Conservation (phyloP, 192 early-diverging fungal genomes). For the Coemansia sp. region DNA sequence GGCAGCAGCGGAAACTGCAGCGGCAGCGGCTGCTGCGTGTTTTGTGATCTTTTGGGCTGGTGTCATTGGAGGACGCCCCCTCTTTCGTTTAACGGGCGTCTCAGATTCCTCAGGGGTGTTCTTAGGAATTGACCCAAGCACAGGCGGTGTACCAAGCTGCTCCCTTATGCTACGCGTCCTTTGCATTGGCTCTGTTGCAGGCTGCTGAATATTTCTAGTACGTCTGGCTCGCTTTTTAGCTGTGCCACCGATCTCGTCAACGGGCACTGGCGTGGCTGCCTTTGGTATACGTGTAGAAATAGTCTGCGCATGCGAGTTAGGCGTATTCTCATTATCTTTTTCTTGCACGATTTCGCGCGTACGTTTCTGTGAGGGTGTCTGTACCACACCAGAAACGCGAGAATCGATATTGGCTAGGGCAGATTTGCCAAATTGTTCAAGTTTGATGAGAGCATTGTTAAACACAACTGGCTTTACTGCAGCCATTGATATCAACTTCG, state of each 20-base stretch:
- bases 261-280: background rate
- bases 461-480: constrained; percentile 21
- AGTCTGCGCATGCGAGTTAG: constrained; percentile 3
- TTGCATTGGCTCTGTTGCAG: background rate
- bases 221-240: constrained; percentile 10
- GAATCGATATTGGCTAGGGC: constrained; percentile 18
- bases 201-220: background rate
- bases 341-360: constrained; percentile 1
- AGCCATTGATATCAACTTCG: constrained; percentile 26
- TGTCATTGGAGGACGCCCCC: constrained; percentile 14
- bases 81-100: constrained; percentile 9
- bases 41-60: constrained; percentile 6
- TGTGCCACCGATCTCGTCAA: constrained; percentile 14
- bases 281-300: background rate
- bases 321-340: background rate
- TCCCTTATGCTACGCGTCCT: background rate
- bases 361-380: constrained; percentile 30
- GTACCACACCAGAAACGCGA: constrained; percentile 3
- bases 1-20: background rate
- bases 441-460: constrained; percentile 22
- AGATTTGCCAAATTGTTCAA: constrained; percentile 31
- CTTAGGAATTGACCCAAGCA: background rate
- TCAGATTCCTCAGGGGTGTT: background rate
- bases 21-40: constrained; percentile 1
- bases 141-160: constrained; percentile 9